Conservation (phyloP, 2,329 filamentous ascomycete species). For the Neofusicoccum cordaticola region DNA sequence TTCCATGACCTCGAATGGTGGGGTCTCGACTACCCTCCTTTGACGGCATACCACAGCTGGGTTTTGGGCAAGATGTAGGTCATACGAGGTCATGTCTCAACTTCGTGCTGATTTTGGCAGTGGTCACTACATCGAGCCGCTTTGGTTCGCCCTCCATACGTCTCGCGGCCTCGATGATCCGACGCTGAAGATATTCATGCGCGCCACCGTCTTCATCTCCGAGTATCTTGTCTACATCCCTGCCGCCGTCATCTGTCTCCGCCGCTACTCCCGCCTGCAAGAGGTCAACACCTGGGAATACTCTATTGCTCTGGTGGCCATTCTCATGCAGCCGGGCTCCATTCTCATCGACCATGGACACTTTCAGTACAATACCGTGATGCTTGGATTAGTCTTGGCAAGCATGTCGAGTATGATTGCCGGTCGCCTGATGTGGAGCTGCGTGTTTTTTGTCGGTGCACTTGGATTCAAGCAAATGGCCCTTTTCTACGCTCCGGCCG, state of each 20-base stretch:
- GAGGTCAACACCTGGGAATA: constrained; percentile 78
- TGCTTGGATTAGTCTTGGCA: constrained; percentile 86
- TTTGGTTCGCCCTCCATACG: constrained; percentile 82
- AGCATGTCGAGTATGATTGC: constrained; percentile 87
- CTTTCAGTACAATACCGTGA: constrained; percentile 98
- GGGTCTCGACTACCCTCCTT: constrained; percentile 94
- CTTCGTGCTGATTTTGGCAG: constrained; percentile 34
- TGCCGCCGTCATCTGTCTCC: constrained; percentile 78
- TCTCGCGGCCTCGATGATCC: constrained; percentile 81
- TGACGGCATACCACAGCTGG: constrained; percentile 99
- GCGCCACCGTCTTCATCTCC: constrained; percentile 82
- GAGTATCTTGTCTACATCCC: constrained; percentile 90
- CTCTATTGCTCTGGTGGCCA: constrained; percentile 80
- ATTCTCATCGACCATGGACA: constrained; percentile 93
- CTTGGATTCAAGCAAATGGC: constrained; percentile 99
- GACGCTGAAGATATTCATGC: constrained; percentile 89
- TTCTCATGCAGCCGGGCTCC: constrained; percentile 86
- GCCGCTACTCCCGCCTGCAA: constrained; percentile 73
- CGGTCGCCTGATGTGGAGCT: constrained; percentile 80
- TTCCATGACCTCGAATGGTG: constrained; percentile 96
- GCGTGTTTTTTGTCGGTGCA: constrained; percentile 87
- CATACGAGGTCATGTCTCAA: no score
- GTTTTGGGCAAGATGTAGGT: constrained; percentile 75
- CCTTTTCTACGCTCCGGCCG: constrained; percentile 88
- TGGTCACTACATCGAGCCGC: constrained; percentile 71